Percentiles rank a stretch among this genome's conserved stretches.
Conservation (phyloP, 257 asterid genomes). For the Gentiana dahurica region DNA sequence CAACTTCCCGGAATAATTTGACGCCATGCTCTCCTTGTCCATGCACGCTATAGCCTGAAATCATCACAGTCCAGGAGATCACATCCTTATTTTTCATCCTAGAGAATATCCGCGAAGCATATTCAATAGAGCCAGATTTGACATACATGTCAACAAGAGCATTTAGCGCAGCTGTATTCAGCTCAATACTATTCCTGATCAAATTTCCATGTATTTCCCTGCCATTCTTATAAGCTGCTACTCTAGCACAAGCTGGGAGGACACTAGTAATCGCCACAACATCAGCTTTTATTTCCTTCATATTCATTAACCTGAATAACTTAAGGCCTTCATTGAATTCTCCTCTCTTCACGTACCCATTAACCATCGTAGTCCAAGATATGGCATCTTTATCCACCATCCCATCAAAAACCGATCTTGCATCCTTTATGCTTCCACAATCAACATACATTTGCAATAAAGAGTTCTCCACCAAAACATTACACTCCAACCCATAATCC, state of each 20-base stretch:
- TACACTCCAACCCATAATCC: conserved; percentile 13
- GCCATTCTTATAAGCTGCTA: conserved; percentile 23
- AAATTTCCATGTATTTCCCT: conserved; percentile 21
- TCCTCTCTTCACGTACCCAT: conserved; percentile 22
- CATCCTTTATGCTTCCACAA: conserved; percentile 21
- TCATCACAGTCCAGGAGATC: conserved; percentile 24
- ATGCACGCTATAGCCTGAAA: conserved; percentile 18
- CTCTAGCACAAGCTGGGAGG: conserved; percentile 27
- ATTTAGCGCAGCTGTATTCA: conserved; percentile 14
- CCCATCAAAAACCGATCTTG: conserved; percentile 20
- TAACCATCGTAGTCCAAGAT: conserved; percentile 23
- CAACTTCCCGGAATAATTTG: conserved; percentile 11
- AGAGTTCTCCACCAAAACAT: conserved; percentile 20
- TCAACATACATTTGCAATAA: conserved; percentile 25
- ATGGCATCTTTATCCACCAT: conserved; percentile 20
- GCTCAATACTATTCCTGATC: conserved; percentile 14
- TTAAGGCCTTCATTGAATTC: conserved; percentile 23
- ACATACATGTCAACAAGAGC: conserved; percentile 24
- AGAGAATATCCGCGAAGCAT: conserved; percentile 17
- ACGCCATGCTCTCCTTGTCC: conserved; percentile 21
- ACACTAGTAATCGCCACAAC: conserved; percentile 17
- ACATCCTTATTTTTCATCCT: conserved; percentile 16
- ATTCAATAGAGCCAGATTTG: conserved; percentile 24
- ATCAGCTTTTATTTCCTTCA: conserved; percentile 17
- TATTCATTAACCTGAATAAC: conserved; percentile 19